Conservation (phyloP, 2,329 filamentous ascomycete species). For the Colletotrichum shisoi region DNA sequence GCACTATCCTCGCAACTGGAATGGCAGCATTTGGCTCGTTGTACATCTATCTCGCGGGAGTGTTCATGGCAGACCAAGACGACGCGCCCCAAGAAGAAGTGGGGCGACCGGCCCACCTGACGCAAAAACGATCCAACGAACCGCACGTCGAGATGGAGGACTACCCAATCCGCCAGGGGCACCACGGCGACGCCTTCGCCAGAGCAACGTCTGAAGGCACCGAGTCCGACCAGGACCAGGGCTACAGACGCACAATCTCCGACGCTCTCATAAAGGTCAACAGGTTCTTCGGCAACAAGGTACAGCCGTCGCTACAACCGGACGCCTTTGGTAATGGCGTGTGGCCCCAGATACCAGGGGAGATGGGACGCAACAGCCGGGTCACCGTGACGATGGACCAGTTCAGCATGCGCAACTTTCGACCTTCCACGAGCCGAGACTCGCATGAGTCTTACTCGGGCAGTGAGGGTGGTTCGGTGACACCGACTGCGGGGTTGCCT, state of each 20-base stretch:
- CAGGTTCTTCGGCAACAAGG: conserved; percentile 55
- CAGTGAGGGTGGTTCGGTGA: conserved; percentile 6
- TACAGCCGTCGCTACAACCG: background rate
- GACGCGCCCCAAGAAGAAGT: background rate
- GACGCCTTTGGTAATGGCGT: conserved; percentile 5
- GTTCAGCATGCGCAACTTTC: conserved; percentile 46
- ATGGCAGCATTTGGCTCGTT: conserved; percentile 67
- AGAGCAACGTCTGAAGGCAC: background rate
- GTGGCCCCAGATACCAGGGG: conserved; percentile 66
- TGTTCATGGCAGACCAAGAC: conserved; percentile 39
- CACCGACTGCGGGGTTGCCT: conserved; percentile 15
- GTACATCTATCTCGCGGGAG: conserved; percentile 58
- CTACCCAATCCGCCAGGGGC: no score
- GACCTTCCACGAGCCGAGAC: conserved; percentile 42
- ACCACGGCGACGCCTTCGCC: background rate
- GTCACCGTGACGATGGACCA: conserved; percentile 51
- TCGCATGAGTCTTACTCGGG: conserved; percentile 31
- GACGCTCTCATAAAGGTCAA: conserved; percentile 53
- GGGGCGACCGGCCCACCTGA: background rate
- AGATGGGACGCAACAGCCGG: conserved; percentile 54
- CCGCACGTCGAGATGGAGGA: background rate
- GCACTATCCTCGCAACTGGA: conserved; percentile 64
- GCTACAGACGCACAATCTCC: conserved; percentile 52
- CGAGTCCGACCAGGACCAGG: background rate
- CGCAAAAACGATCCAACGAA: background rate